A percentile compares a stretch with the other conserved stretches of the same genome.
phyloP scores from a whole-genome alignment of 129 eudicot genomes.

The Smallanthus sonchifolius region DNA sequence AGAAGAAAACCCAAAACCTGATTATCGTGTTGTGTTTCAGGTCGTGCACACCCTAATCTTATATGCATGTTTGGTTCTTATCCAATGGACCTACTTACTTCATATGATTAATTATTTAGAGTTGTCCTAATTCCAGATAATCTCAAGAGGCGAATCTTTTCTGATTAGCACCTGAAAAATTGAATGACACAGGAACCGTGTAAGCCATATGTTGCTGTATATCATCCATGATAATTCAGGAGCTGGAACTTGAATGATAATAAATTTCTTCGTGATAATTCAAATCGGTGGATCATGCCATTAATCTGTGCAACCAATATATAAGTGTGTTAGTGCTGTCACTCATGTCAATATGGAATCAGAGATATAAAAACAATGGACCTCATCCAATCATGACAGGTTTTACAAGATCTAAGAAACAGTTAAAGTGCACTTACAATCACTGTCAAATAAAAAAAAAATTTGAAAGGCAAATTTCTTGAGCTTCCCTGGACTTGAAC shows the following conservation, averaged over 20 bases:
- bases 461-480: too few species aligned
- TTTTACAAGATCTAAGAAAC: slow-evolving; percentile 2
- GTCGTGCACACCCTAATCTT: not conserved
- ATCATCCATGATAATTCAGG: not conserved
- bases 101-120: not conserved
- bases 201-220: not conserved
- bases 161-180: not conserved
- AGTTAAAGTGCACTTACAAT: slow-evolving; percentile 17
- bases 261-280: not conserved
- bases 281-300: slow-evolving; percentile 12
- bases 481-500: too few species aligned
- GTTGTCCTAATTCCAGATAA: not conserved
- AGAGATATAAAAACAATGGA: not conserved
- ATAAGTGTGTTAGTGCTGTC: slow-evolving; percentile 3
- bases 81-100: not conserved
- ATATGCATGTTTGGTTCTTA: slow-evolving; percentile 4
- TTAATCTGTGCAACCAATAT: slow-evolving; percentile 4
- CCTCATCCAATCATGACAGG: slow-evolving; percentile 5
- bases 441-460: not conserved
- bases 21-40: not conserved
- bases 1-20: not conserved
- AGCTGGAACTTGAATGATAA: not conserved
- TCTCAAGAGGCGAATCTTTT: slow-evolving; percentile 1
- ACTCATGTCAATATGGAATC: slow-evolving; percentile 9
- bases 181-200: not conserved